Base-by-base conservation (phyloP, 371 early-diverging fungal species). In the Rhizopus arrhizus region DNA sequence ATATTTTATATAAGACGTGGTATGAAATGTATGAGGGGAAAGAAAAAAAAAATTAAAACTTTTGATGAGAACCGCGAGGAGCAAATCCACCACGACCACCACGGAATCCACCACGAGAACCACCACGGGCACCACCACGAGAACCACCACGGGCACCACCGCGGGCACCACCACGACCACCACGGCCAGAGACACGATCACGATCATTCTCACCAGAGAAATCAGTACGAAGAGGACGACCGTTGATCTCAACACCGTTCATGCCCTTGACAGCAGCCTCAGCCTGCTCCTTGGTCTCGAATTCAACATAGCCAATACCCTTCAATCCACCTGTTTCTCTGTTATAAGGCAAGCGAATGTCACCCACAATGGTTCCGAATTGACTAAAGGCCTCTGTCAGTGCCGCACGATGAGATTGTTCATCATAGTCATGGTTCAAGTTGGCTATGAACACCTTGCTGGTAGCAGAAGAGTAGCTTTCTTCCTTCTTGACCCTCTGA, bases 381-480 rank as follows among this genome's bases (percentile, higher is more conserved):
- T 88, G 87, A 11, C 89, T 86, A 70, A 97, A 98, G 28, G 61
- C 57, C 48, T 83, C 75, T 13, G 88, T 85, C 66, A 96, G 96
- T 16, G 93, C 77, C 61, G 88, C 86, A 73, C 91, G 85, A 34
- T 96, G 69, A 62, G 91, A 89, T 72, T 95, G 92, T 75, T 97
- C 98, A n/a, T 89, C 90, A 15, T 91, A 92, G 69, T 82, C 90
- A 74, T 92, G 95, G 43, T 91, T 88, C 58, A 97, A 75, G 84
- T 96, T 97, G 52, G 97, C 98, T 48, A 95, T 77, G 60, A 95
- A 97, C 29, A 96, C 85, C 40, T 97, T 96, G 49, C 74, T 75
- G 42, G 73, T 64, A 34, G 70, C 72, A 38, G 69, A 60, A 38
- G 58, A 53, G 51, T 62, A 76, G 72, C 64, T 82, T 65, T 64